phyloP scores from a whole-genome alignment of 768 basidiomycete genomes.

The Kwoniella heveanensis region DNA sequence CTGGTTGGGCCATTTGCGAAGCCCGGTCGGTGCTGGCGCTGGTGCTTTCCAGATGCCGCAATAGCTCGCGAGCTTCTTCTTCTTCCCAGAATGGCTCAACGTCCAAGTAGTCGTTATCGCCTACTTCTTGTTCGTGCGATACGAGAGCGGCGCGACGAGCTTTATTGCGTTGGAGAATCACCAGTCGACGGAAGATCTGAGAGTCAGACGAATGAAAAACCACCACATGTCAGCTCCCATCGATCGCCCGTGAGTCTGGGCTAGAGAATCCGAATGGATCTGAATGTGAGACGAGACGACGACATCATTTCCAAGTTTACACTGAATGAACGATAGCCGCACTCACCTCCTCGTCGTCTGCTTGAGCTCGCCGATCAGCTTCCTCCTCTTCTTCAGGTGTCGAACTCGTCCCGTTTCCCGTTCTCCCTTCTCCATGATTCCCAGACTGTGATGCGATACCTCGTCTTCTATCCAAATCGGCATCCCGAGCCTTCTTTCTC shows the following conservation, averaged over 20 bases:
- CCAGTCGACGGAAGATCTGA: conserved; percentile 45
- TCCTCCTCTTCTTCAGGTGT: conserved; percentile 39
- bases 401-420: not conserved
- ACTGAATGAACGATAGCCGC: too few species aligned
- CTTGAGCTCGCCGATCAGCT: conserved; percentile 40
- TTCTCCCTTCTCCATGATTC: not conserved
- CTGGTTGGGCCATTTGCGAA: too few species aligned
- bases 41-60: not conserved
- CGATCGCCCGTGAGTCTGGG: too few species aligned
- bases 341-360: conserved; percentile 51
- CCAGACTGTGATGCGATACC: not conserved
- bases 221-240: not conserved
- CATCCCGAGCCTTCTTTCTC: conserved; percentile 26
- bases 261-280: too few species aligned
- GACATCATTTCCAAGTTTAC: too few species aligned
- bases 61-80: conserved; percentile 7
- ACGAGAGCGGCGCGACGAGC: conserved; percentile 29
- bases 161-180: conserved; percentile 37
- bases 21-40: too few species aligned
- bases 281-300: too few species aligned
- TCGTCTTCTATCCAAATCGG: conserved; percentile 31
- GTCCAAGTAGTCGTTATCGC: conserved; percentile 35
- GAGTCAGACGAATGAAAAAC: not conserved
- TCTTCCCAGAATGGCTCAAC: conserved; percentile 43
- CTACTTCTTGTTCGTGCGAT: conserved; percentile 38